Conservation (phyloP, 257 asterid species). For the Gentiana straminea region DNA sequence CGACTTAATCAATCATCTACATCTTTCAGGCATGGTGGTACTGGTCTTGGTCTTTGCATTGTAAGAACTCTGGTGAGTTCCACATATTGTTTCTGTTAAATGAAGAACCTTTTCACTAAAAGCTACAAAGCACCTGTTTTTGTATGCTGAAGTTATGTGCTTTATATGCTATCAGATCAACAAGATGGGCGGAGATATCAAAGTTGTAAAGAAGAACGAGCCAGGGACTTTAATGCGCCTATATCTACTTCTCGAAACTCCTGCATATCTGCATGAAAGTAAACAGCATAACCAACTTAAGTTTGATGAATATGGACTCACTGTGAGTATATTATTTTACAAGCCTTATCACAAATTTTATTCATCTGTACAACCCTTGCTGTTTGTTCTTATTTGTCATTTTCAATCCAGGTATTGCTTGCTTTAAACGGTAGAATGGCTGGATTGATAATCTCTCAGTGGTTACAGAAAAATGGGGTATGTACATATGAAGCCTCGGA, state of each 20-base stretch:
- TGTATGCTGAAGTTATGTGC: background rate
- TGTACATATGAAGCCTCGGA: constrained; percentile 54
- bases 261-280: constrained; percentile 24
- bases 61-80: constrained; percentile 83
- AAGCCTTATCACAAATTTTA: background rate
- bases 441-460: constrained; percentile 40
- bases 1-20: background rate
- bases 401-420: constrained; percentile 65
- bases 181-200: constrained; percentile 93
- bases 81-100: too few species aligned
- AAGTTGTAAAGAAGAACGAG: constrained; percentile 68
- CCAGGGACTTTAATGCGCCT: constrained; percentile 76
- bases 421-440: constrained; percentile 76
- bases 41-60: constrained; percentile 94
- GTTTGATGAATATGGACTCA: constrained; percentile 42
- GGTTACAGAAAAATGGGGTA: constrained; percentile 58
- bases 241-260: constrained; percentile 43
- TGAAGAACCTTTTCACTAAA: too few species aligned
- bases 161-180: constrained; percentile 42
- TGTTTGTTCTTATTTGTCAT: constrained; percentile 12
- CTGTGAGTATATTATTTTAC: constrained; percentile 30
- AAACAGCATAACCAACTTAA: constrained; percentile 37
- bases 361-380: background rate
- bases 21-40: constrained; percentile 82
- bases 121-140: too few species aligned